These are phyloP conservation scores for Annona cherimola DNA, from an alignment of 164 flowering plant genomes.

Conservation along the genomic window DNA sequence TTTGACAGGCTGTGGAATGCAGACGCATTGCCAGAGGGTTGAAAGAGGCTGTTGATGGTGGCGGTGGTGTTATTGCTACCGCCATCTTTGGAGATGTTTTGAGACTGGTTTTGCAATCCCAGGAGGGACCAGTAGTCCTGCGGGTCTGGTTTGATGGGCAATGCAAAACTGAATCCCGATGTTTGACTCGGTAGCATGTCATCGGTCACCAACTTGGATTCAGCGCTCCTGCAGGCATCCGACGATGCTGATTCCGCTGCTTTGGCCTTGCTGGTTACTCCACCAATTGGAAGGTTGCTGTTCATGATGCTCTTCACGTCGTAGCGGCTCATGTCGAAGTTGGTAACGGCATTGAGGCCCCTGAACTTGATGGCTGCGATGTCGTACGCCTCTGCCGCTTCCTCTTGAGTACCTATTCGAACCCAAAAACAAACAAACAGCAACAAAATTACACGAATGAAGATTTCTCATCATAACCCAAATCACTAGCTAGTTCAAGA, in stretches of 20 bases:
- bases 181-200: conserved; percentile 2
- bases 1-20: conserved; percentile 7
- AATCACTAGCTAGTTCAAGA: background rate
- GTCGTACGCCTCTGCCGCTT: conserved; percentile 91
- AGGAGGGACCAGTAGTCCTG: conserved; percentile 23
- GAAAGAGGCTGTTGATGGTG: conserved; percentile 8
- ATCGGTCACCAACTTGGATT: conserved; percentile 8
- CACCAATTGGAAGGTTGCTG: conserved; percentile 75
- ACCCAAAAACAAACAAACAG: background rate
- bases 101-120: conserved; percentile 24
- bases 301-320: conserved; percentile 68
- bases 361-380: conserved; percentile 85
- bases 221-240: conserved; percentile 27
- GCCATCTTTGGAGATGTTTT: background rate
- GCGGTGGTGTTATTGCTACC: background rate
- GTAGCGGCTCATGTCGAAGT: conserved; percentile 83
- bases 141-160: conserved; percentile 20
- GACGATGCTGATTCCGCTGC: conserved; percentile 27
- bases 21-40: conserved; percentile 10
- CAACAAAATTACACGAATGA: background rate
- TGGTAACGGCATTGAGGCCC: conserved; percentile 81
- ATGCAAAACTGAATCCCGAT: conserved; percentile 17
- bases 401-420: conserved; percentile 67
- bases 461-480: background rate
- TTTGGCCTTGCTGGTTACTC: conserved; percentile 37